Evolutionary conservation across 306 rosid species (phyloP), one percentile per base, ranked within the genome.

Genomic region (Begonia loranthoides): DNA sequence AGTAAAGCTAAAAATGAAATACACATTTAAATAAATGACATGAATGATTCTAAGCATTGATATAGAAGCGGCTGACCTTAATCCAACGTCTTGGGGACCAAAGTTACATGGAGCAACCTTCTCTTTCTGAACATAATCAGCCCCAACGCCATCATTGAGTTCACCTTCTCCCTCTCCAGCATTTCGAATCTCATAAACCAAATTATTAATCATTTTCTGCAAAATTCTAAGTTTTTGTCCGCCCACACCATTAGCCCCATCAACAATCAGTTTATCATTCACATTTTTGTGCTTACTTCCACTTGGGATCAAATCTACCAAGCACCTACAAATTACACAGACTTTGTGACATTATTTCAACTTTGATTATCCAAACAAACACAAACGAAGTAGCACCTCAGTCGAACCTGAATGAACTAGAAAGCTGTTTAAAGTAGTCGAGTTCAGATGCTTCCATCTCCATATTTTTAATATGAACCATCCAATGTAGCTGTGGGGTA

Each of bases 91-190:
- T 46, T 74, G 66, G 13, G 83, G 67, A 60, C 80, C 74, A 78
- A 90, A 82, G 22, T 81, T 66, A 53, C 24, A 53, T 0, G 97
- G 94, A 66, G 68, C 79, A 50, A 74, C 73, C 79, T 86, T 90
- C 79, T 90, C 97, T 73, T 90, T 90, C 73, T 90, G 97, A 80
- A 85, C 97, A 65, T 69, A 86, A 80, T 85, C 97, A 55, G 97
- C 97, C 44, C 97, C 97, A 21, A 82, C 97, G 46, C 94, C 94
- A 53, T 90, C 95, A 63, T 90, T 90, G 50, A 86, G 76, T 22
- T 82, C 73, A 22, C 95, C 97, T 60, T 73, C 86, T 66, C 70
- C 86, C 57, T 74, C 75, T 61, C 92, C 71, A 34, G 78, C 63
- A 64, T 90, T 90, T 21, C 94, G 83, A 52, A 78, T 70, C 72